A percentile compares a stretch with the other conserved stretches of the same genome.
Conservation (phyloP, 768 basidiomycete genomes). For the Phaeotremella fagi region DNA sequence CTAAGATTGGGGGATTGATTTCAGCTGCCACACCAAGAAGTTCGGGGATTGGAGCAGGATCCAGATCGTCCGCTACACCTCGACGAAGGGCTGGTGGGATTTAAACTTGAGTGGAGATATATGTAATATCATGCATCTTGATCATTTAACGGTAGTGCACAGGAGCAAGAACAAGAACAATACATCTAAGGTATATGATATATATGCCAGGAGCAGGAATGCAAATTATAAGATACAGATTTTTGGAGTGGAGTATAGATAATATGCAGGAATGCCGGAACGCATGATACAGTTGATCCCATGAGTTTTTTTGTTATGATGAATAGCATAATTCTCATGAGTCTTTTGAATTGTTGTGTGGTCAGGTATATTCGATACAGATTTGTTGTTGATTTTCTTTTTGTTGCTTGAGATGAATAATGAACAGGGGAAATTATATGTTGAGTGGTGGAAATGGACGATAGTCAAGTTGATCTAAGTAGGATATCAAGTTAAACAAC, state of each 20-base stretch:
- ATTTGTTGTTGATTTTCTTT: too few relatives aligned
- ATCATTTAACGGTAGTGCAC: not conserved
- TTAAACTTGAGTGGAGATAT: slow-evolving; percentile 3
- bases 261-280: not conserved
- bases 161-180: not conserved
- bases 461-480: not conserved
- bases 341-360: too few relatives aligned
- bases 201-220: slow-evolving; percentile 1
- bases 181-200: not conserved
- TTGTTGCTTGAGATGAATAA: too few relatives aligned
- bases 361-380: too few relatives aligned
- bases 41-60: slow-evolving; percentile 45
- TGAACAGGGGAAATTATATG: too few relatives aligned
- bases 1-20: slow-evolving; percentile 36
- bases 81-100: slow-evolving; percentile 43
- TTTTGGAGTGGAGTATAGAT: too few relatives aligned
- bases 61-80: slow-evolving; percentile 41
- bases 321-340: too few relatives aligned
- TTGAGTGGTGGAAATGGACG: not conserved
- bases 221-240: too few relatives aligned
- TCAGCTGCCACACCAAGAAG: slow-evolving; percentile 42
- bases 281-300: slow-evolving; percentile 1
- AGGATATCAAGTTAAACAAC: too few relatives aligned
- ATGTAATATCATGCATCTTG: not conserved
- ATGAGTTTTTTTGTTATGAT: too few relatives aligned